Evolutionary conservation across 2,329 filamentous ascomycete genomes (phyloP).

Genomic region (Botrytis paeoniae): DNA sequence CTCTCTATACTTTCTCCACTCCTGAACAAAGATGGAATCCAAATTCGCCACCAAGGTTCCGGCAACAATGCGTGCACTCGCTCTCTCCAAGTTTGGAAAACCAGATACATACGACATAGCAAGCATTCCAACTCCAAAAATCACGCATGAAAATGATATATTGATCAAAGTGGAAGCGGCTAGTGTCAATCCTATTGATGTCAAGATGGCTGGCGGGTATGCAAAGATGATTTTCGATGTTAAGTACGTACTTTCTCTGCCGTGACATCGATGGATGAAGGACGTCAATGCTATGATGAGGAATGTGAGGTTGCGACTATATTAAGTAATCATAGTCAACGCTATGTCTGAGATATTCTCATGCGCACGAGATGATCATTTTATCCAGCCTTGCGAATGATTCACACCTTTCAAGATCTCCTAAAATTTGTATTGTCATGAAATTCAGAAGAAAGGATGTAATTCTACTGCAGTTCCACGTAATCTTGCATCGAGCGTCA

Average conservation of each 20-base stretch:
- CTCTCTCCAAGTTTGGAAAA: slow-evolving; percentile 28
- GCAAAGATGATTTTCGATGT: slow-evolving; percentile 4
- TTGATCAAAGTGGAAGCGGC: slow-evolving; percentile 46
- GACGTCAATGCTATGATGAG: not conserved
- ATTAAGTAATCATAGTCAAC: not conserved
- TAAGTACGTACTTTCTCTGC: not conserved
- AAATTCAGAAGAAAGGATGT: not conserved
- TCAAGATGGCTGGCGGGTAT: slow-evolving; percentile 40
- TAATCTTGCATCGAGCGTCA: not conserved
- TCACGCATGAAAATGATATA: slow-evolving; percentile 45
- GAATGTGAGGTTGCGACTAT: not conserved
- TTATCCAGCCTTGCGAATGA: not conserved
- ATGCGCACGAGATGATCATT: not conserved
- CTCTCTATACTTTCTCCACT: not conserved
- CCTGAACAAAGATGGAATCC: not conserved
- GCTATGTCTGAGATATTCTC: not conserved
- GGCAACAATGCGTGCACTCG: slow-evolving; percentile 32
- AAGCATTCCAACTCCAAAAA: slow-evolving; percentile 45
- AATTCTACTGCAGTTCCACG: not conserved
- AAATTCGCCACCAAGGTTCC: slow-evolving; percentile 29
- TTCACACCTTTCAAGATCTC: not conserved
- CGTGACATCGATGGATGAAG: not conserved
- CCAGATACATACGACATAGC: slow-evolving; percentile 38
- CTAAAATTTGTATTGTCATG: not conserved
- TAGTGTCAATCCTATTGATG: slow-evolving; percentile 46